phyloP scores from a whole-genome alignment of 108 stramenopile genomes.

The Stephanodiscus triporus region DNA sequence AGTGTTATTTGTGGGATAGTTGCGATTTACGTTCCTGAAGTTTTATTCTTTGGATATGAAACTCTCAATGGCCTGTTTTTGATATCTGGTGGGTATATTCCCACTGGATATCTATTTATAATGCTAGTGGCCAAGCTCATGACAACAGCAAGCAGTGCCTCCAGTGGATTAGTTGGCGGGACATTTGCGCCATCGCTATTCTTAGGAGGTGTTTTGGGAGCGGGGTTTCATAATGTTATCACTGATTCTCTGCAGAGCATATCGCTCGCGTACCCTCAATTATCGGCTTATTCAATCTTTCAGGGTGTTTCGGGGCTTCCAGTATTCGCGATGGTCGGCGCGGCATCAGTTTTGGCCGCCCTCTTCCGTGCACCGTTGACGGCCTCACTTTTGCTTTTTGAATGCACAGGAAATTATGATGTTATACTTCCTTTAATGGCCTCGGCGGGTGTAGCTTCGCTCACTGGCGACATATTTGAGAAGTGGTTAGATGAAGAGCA shows the following conservation, averaged over 20 bases:
- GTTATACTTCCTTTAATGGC: slow-evolving; percentile 86
- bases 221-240: slow-evolving; percentile 79
- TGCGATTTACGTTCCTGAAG: slow-evolving; percentile 81
- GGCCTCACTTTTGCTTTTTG: slow-evolving; percentile 83
- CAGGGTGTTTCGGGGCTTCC: slow-evolving; percentile 70
- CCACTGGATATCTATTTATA: slow-evolving; percentile 61
- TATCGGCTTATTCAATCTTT: slow-evolving; percentile 21
- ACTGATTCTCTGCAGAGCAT: slow-evolving; percentile 33
- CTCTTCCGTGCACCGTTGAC: slow-evolving; percentile 92
- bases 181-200: slow-evolving; percentile 94
- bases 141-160: slow-evolving; percentile 82
- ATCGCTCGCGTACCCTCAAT: slow-evolving; percentile 32
- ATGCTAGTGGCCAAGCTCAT: slow-evolving; percentile 65
- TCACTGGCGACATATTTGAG: slow-evolving; percentile 47
- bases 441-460: slow-evolving; percentile 64
- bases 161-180: slow-evolving; percentile 90
- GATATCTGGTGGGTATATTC: slow-evolving; percentile 44
- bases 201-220: slow-evolving; percentile 87
- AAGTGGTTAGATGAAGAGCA: slow-evolving; percentile 53
- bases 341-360: slow-evolving; percentile 83
- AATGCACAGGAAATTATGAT: slow-evolving; percentile 92
- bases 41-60: slow-evolving; percentile 94
- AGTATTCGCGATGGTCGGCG: slow-evolving; percentile 93
- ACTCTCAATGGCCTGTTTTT: slow-evolving; percentile 86
- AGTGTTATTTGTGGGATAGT: slow-evolving; percentile 78